Evolutionary conservation across 306 rosid genomes (phyloP), one percentile per base, ranked within the genome.

Genomic region (Prunus davidiana): DNA sequence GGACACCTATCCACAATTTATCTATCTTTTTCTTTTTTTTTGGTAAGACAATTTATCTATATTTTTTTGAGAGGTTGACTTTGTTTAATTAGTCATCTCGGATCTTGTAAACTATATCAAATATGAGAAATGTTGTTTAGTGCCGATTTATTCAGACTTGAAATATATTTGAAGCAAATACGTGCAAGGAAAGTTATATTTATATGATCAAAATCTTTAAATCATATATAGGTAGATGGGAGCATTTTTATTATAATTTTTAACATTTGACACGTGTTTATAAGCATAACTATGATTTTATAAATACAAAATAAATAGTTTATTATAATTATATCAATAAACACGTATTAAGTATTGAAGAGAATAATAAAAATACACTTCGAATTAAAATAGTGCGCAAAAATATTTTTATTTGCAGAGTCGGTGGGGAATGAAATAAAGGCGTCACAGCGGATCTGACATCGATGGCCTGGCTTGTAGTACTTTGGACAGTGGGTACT

Each of bases 301-400:
- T 34, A 34, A 34, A 34, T 5, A 34, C 0, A 6, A 34, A 34
- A 0, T 1, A 34, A 34, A 34, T 0, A 34, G 1, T 34, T 34
- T 6, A 34, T 0, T 34, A 34, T 34, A 34, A 0, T 34, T 34
- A 34, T 34, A 0, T 1, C 0, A 34, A 34, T 34, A 34, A 6
- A 34, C 1, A 34, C 2, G 2, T 34, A 0, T 34, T 5, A 34
- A 34, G 8, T 34, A 1, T 34, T 34, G 0, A 5, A 0, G 6
- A 5, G 1, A 5, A 5, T 34, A 1, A 0, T 6, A 6, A 5
- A 0, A 1, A 34, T 6, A 34, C 8, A 34, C 0, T 34, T 5
- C 6, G 1, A 34, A 1, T 34, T 34, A 34, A 34, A 34, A 5
- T 32, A 1, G 0, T 1, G 0, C 1, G 1, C 0, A 34, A 32